Base-by-base conservation (phyloP, 2,329 filamentous ascomycete species). In the Colletotrichum neosansevieriae region DNA sequence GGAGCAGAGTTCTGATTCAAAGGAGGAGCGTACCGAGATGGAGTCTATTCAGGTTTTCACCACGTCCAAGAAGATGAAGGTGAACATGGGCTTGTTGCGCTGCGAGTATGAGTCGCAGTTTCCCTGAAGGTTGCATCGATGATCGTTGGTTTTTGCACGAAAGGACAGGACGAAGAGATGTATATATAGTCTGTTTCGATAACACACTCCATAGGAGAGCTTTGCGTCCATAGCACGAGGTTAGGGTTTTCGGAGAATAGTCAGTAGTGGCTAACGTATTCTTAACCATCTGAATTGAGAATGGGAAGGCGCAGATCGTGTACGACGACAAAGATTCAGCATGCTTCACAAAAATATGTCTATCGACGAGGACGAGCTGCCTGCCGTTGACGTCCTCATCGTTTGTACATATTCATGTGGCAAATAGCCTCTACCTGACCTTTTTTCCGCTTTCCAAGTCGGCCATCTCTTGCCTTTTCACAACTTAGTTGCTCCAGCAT, bases 401-500 rank as follows among this genome's bases (percentile, higher is more conserved):
- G 6, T 29, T 29, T 29, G 4, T 29, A 29, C 24, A 29, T 29
- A 6, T 29, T 29, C 24, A 29, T 29, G 24, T 29, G 24, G 24
- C 24, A 29, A 29, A 29, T 29, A 29, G 24, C 24, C 5, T 6
- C 24, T 29, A 29, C 24, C 24, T 6, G 4, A 6, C 6, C 6
- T 6, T 29, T 4, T 29, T 29, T 6, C 6, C 24, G 24, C 24
- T 29, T 29, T 29, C 6, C 24, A 29, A 29, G 24, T 29, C 24
- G 24, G 24, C 24, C 24, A 29, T 6, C 24, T 29, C 36, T 13
- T 38, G 36, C 24, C 24, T 7, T 21, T 6, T 65, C 17, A 83
- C 34, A 83, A 72, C 74, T 77, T 83, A 1, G 77, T 74, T 1
- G 71, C 73, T 4, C 74, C 73, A 13, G 79, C 72, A 6, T 80